Evolutionary conservation across 306 rosid genomes (phyloP).

Genomic region (Nissolia schottii): DNA sequence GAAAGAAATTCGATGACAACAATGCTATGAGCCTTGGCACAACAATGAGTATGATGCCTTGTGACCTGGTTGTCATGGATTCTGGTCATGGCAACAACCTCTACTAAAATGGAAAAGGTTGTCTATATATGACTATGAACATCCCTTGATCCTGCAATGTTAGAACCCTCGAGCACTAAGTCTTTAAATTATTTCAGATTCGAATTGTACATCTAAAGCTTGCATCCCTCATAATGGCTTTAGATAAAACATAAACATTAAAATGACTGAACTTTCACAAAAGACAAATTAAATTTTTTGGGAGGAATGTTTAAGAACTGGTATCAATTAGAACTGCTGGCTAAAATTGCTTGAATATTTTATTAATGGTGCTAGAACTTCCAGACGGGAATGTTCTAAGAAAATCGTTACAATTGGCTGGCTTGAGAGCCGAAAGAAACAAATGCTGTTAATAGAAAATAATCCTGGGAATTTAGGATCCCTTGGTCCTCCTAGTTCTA

Average conservation of each 20-base stretch:
- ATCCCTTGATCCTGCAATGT: not conserved
- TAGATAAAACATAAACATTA: not conserved
- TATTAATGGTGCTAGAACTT: too few relatives aligned
- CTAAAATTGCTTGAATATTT: too few relatives aligned
- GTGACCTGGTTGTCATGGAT: not conserved
- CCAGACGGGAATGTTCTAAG: too few relatives aligned
- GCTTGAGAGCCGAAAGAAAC: too few relatives aligned
- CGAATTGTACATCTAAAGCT: constrained; percentile 11
- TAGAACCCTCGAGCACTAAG: not conserved
- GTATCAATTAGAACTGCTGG: too few relatives aligned
- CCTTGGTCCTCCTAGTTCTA: too few relatives aligned
- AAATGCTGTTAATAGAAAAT: too few relatives aligned
- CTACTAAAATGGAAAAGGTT: not conserved
- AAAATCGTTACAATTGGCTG: too few relatives aligned
- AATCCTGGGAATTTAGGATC: too few relatives aligned
- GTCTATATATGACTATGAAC: not conserved
- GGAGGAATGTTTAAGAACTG: too few relatives aligned
- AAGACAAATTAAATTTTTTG: not conserved
- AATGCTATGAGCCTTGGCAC: not conserved
- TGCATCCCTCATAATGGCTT: not conserved
- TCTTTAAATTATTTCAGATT: not conserved
- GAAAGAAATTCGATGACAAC: not conserved
- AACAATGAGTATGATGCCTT: not conserved
- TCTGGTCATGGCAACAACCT: not conserved
- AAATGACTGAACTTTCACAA: not conserved